Conservation (phyloP, 495 filamentous ascomycete genomes). For the Cercophora scortea region DNA sequence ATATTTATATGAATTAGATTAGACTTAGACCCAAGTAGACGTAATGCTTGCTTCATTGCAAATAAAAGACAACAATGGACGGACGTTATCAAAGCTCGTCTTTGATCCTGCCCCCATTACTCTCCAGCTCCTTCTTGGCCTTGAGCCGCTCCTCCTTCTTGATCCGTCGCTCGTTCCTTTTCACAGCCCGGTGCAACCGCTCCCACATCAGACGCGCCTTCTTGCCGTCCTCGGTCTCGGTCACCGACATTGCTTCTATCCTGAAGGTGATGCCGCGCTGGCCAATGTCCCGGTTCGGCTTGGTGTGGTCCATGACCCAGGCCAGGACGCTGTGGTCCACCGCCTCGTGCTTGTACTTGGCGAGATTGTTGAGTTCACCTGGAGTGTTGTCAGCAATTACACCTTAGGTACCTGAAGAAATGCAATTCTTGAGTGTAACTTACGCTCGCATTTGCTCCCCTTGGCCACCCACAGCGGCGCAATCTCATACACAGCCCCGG, state of each 20-base stretch:
- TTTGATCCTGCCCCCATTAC: conserved; percentile 6
- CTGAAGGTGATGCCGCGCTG: conserved; percentile 25
- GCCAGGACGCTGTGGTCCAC: conserved; percentile 20
- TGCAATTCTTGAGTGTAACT: too few species aligned
- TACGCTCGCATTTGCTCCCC: conserved; percentile 26
- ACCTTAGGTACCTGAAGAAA: too few species aligned
- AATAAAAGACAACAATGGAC: too few species aligned
- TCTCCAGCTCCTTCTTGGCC: conserved; percentile 13
- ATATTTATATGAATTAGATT: too few species aligned
- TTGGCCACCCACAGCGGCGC: conserved; percentile 24
- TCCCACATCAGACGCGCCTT: conserved; percentile 25
- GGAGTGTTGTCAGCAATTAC: background rate
- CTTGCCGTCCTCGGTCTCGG: conserved; percentile 22
- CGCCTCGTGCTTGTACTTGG: conserved; percentile 18
- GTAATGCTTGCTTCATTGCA: too few species aligned
- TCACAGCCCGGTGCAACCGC: conserved; percentile 17
- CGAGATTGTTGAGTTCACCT: conserved; percentile 22
- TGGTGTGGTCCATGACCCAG: conserved; percentile 24
- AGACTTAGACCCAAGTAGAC: too few species aligned
- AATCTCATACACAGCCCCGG: conserved; percentile 23
- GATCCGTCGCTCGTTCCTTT: conserved; percentile 16
- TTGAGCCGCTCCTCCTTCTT: conserved; percentile 19
- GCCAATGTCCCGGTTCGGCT: conserved; percentile 18
- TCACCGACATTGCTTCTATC: conserved; percentile 23
- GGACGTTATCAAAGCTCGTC: conserved; percentile 11